A percentile compares a stretch with the other conserved stretches of the same genome.
These are phyloP conservation scores for Mucuna pruriens DNA, from an alignment of 306 rosid genomes.

Conservation along the genomic window DNA sequence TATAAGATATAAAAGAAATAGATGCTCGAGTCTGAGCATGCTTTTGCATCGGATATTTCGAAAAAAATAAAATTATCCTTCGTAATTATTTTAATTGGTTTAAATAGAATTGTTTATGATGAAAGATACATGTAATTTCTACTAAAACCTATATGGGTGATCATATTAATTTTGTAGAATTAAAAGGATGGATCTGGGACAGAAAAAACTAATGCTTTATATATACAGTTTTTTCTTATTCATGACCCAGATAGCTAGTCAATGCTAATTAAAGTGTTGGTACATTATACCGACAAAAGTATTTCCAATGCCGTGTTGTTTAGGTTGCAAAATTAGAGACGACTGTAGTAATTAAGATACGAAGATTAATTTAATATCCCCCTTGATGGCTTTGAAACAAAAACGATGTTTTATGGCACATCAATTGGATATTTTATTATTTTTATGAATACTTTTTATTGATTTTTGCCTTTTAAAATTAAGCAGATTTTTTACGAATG, in stretches of 20 bases:
- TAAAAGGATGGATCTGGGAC: background rate
- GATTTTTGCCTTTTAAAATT: conserved; percentile 50
- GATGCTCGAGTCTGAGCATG: too few species aligned
- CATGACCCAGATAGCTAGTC: background rate
- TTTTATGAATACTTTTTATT: conserved; percentile 42
- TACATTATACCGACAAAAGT: conserved; percentile 12
- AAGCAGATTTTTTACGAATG: conserved; percentile 52
- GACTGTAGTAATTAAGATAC: background rate
- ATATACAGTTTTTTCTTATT: background rate
- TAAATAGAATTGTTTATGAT: too few species aligned
- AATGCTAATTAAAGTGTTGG: background rate
- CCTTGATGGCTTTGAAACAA: conserved; percentile 13
- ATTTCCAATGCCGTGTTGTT: background rate
- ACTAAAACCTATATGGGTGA: background rate
- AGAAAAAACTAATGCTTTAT: background rate
- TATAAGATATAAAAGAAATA: background rate
- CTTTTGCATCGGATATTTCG: too few species aligned
- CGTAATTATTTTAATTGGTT: too few species aligned
- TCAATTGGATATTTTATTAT: conserved; percentile 18
- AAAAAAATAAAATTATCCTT: too few species aligned
- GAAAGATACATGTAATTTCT: too few species aligned
- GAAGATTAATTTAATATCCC: background rate
- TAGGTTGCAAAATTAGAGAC: conserved; percentile 3
- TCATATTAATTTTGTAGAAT: background rate
- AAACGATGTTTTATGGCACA: conserved; percentile 28